Evolutionary conservation across 2,329 filamentous ascomycete species (phyloP), one percentile per base, ranked within the genome.

Genomic region (Apiospora pterosperma): DNA sequence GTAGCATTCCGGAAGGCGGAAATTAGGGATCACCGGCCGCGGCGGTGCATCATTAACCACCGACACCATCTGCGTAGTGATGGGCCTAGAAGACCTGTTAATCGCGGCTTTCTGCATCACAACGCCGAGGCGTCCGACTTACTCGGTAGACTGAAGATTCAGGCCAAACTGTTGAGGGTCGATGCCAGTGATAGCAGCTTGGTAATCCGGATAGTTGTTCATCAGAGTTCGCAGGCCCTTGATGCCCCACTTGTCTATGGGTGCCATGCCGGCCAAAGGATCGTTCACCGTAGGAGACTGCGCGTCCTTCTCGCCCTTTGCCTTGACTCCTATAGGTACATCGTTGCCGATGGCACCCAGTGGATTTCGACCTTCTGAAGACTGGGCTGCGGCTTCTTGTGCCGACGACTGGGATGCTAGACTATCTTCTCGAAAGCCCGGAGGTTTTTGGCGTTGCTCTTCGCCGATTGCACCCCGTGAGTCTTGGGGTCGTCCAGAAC

Each of bases 1-100:
- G 72, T 90, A 90, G 75, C 88, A 90, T 58, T 90, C 88, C 0
- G 88, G 88, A 36, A 90, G 76, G 14, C 81, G 81, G 67, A 85
- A 87, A 64, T 84, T 85, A 25, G 84, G 83, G 36, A 88, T 79
- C 4, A 84, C 80, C 41, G 87, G 86, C 67, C 85, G 80, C 14
- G 88, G 85, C 34, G 86, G 82, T n/a, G 78, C 72, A 63, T 88
- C 85, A 69, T 88, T 86, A 71, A 86, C 88, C 25, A 89, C 76
- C 0, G 87, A 89, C 73, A 86, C 89, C 31, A 85, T 80, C 70
- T 89, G 86, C 5, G 81, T 84, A 3, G 86, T 87, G 42, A 90
- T 80, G 34, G 80, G 76, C 14, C 85, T 88, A 68, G 5, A 28
- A 25, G 23, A 64, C 62, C 71, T 28, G 25, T 38, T 59, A 16